These are phyloP conservation scores for Beta lomatogona DNA, from an alignment of 179 eudicot species.

Conservation along the genomic window DNA sequence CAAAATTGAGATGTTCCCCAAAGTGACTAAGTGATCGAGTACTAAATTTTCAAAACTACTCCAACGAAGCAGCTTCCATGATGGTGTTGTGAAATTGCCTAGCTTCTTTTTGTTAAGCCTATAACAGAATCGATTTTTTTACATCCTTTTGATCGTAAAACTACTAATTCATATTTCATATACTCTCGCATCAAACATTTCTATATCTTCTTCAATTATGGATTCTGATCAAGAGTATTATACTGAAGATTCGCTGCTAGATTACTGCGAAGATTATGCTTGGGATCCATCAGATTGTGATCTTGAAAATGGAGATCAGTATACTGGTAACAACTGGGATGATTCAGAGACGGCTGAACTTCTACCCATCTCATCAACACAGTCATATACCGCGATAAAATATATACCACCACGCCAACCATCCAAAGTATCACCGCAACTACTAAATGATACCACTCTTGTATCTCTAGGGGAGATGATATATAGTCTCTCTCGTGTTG, in stretches of 20 bases:
- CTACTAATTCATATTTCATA: not conserved
- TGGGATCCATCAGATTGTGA: not conserved
- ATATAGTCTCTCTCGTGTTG: not conserved
- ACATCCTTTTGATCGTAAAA: too few relatives aligned
- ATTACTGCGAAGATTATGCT: conserved; percentile 4
- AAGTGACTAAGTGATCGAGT: too few relatives aligned
- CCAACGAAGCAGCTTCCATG: too few relatives aligned
- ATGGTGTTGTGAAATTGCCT: not conserved
- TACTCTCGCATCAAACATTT: not conserved
- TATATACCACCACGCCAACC: not conserved
- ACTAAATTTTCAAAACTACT: too few relatives aligned
- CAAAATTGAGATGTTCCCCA: too few relatives aligned
- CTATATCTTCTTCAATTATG: not conserved
- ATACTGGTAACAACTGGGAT: not conserved
- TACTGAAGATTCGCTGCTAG: not conserved
- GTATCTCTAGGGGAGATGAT: not conserved
- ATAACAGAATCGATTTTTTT: not conserved
- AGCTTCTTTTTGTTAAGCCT: not conserved
- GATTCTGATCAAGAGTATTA: not conserved
- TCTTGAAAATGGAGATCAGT: not conserved
- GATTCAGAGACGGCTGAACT: not conserved
- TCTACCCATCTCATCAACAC: too few relatives aligned
- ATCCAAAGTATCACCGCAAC: not conserved
- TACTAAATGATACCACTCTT: not conserved
- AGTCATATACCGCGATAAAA: not conserved